These are phyloP conservation scores for Ophiostoma angusticollis DNA, from an alignment of 2,329 filamentous ascomycete genomes.

Conservation along the genomic window DNA sequence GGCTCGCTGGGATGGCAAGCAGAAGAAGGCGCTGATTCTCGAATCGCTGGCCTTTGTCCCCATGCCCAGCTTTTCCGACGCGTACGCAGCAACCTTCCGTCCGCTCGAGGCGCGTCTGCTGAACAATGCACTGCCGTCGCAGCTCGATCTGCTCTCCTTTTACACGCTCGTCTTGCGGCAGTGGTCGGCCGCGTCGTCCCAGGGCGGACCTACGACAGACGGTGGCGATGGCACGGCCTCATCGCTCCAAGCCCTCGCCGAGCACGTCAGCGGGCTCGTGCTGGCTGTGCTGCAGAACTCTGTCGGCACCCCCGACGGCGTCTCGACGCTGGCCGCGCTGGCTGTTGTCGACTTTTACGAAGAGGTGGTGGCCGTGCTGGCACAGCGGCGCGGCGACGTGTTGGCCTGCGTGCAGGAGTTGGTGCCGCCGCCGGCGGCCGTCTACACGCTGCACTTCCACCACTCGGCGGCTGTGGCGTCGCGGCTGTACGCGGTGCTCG, in stretches of 20 bases:
- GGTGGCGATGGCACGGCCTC: slow-evolving; percentile 2
- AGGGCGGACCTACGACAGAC: too few relatives aligned
- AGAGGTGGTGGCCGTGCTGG: slow-evolving; percentile 42
- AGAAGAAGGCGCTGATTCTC: slow-evolving; percentile 40
- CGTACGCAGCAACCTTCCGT: slow-evolving; percentile 35
- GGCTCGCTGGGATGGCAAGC: slow-evolving; percentile 47
- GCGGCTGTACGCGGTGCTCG: slow-evolving; percentile 55
- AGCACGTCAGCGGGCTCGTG: slow-evolving; percentile 41
- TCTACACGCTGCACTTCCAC: slow-evolving; percentile 61
- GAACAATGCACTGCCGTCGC: slow-evolving; percentile 37
- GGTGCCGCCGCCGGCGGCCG: slow-evolving; percentile 52
- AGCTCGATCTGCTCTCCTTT: slow-evolving; percentile 47
- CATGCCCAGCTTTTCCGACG: slow-evolving; percentile 42
- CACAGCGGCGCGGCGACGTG: slow-evolving; percentile 30
- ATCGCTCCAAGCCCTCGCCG: slow-evolving; percentile 29
- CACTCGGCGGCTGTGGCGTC: slow-evolving; percentile 51
- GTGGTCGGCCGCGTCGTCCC: slow-evolving; percentile 38
- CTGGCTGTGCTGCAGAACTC: slow-evolving; percentile 47
- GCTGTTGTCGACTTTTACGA: slow-evolving; percentile 60
- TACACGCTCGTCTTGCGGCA: slow-evolving; percentile 55
- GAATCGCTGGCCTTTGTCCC: slow-evolving; percentile 44
- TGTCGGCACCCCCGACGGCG: slow-evolving; percentile 20
- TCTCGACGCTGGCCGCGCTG: slow-evolving; percentile 25
- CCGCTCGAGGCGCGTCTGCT: slow-evolving; percentile 39
- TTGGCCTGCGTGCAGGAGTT: slow-evolving; percentile 49